Percentiles rank a stretch among this genome's conserved stretches.
Conservation (phyloP, 2,329 filamentous ascomycete genomes). For the Xylaria sp. region DNA sequence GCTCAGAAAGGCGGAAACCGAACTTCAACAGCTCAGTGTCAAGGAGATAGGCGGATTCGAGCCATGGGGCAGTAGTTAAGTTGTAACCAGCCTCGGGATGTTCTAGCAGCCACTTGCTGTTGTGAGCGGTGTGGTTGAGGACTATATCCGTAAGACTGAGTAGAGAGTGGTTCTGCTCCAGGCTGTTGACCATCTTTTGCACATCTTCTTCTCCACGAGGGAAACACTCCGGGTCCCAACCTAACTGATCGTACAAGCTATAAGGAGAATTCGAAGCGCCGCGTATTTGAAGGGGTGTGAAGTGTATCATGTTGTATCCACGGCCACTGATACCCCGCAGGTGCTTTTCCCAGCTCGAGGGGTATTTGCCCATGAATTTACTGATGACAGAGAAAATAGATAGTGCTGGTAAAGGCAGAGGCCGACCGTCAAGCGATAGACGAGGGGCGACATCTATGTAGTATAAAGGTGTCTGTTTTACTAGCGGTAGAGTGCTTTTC, state of each 20-base stretch:
- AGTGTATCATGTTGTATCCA: constrained; percentile 99
- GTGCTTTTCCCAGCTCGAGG: constrained; percentile 87
- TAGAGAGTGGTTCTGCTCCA: constrained; percentile 84
- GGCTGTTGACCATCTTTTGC: constrained; percentile 73
- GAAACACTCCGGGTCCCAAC: constrained; percentile 83
- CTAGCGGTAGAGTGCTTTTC: constrained; percentile 53
- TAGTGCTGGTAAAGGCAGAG: constrained; percentile 82
- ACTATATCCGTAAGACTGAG: constrained; percentile 95
- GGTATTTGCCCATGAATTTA: constrained; percentile 97
- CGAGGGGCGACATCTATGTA: constrained; percentile 94
- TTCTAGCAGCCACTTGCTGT: constrained; percentile 90
- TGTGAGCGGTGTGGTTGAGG: constrained; percentile 96
- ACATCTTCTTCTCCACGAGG: constrained; percentile 86
- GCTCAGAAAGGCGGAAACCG: constrained; percentile 71
- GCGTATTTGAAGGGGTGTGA: constrained; percentile 88
- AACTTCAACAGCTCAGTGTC: constrained; percentile 73
- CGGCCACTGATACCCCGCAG: constrained; percentile 85
- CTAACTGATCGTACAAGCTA: constrained; percentile 91
- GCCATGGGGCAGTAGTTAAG: constrained; percentile 82
- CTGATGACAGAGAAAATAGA: constrained; percentile 94
- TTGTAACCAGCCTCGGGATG: constrained; percentile 98
- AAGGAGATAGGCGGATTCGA: constrained; percentile 67
- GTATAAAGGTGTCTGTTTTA: constrained; percentile 75
- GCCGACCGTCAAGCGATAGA: constrained; percentile 73
- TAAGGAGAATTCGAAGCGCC: constrained; percentile 95